Base-by-base conservation (phyloP, 192 early-diverging fungal species). In the Mortierella claussenii region DNA sequence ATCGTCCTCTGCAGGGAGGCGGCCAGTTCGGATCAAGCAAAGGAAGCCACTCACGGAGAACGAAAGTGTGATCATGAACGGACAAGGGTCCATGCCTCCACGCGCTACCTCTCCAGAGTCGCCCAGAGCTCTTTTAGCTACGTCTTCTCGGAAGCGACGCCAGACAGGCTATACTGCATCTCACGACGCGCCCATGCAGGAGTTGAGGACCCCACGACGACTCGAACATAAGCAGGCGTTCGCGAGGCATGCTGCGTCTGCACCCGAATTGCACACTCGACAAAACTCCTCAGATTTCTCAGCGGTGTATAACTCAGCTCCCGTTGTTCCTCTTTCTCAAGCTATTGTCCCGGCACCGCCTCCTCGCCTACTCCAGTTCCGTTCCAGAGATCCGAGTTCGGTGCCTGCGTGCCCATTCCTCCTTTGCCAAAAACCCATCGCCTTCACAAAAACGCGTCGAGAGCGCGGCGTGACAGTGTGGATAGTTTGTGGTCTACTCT, bases 401-500 rank as follows among this genome's bases (percentile, higher is more conserved):
- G 71, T 75, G 1, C 71, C 63, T 1, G 57, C 51, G 8, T 75
- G 71, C 18, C 71, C 71, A 0, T 75, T 52, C 48, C 56, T 60
- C 3, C 58, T 75, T 13, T 75, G 71, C 21, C 62, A 75, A 42
- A 75, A 75, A 28, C 71, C 62, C 0, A 75, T 75, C 15, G 44
- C 55, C 2, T 40, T 43, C 27, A 75, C 71, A 21, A 75, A 66
- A 45, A 75, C 71, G 17, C 71, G 71, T 3, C 55, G 26, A 17
- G 63, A 75, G 42, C 71, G 71, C 34, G 71, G 71, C 34, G 71
- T 60, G 9, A 66, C 71, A 2, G 71, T 75, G 6, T 75, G 71
- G 71, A 64, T 75, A 17, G 62, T 55, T 3, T 75, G 71, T 43
- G 71, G 63, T 3, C 62, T 75, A 33, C 52, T 75, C 30, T 75